Percentiles rank a stretch among this genome's conserved stretches.
phyloP scores from a whole-genome alignment of 305 asterid species.

The Andrographis paniculata region DNA sequence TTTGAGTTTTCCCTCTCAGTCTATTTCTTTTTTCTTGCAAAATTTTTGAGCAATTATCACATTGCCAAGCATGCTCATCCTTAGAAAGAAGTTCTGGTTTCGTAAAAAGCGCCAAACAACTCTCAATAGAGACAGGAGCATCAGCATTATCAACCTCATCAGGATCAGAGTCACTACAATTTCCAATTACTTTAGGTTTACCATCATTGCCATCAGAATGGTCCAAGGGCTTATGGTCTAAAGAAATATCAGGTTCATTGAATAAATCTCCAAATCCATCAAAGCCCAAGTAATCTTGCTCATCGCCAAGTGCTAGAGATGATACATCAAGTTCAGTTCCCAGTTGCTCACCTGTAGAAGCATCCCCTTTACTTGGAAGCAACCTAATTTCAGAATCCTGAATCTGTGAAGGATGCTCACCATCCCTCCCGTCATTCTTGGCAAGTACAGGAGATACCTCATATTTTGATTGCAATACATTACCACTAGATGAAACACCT shows the following conservation, averaged over 20 bases:
- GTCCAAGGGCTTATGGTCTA: constrained; percentile 27
- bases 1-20: constrained; percentile 29
- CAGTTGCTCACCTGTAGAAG: constrained; percentile 19
- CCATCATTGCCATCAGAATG: constrained; percentile 25
- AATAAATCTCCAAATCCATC: constrained; percentile 75
- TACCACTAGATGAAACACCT: constrained; percentile 23
- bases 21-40: constrained; percentile 35
- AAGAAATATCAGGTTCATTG: constrained; percentile 58
- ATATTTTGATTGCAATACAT: too few species aligned
- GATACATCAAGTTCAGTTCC: constrained; percentile 28
- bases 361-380: constrained; percentile 48
- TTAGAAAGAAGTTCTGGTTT: constrained; percentile 73
- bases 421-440: neutral
- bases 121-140: constrained; percentile 79
- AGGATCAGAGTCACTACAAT: constrained; percentile 61
- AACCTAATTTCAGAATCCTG: constrained; percentile 39
- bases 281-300: constrained; percentile 42
- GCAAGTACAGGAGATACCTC: neutral
- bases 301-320: constrained; percentile 27
- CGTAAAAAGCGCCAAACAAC: constrained; percentile 67
- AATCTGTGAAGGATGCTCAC: constrained; percentile 16
- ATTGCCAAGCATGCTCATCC: constrained; percentile 92
- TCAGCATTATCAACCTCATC: constrained; percentile 83
- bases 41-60: constrained; percentile 83
- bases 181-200: constrained; percentile 37